Evolutionary conservation across 208 protist species (phyloP), one percentile per base, ranked within the genome.

Genomic region (Trypanosoma caninum): DNA sequence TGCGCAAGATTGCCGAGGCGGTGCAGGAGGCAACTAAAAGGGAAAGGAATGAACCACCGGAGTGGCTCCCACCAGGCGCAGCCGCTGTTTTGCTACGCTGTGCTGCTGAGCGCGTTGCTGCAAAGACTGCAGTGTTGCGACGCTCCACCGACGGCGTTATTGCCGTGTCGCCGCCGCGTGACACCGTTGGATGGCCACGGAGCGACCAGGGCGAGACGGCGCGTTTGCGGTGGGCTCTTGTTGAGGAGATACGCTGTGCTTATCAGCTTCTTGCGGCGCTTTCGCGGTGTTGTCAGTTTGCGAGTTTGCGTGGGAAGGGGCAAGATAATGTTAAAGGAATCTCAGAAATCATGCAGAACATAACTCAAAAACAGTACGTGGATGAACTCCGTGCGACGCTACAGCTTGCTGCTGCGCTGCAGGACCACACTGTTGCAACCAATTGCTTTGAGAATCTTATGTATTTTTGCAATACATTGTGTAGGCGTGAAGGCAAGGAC

Each of bases 221-320:
- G 10, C 46, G 46, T 6, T 30, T 58, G 10, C 54, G 46, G 18
- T 69, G 64, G 53, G 55, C 22, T 8, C 47, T 69, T 23, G 22
- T 2, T 25, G 54, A 69, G 18, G 64, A 69, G 46, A 48, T 40
- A 27, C 64, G 55, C 6, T 35, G 47, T 16, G 35, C 25, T 14
- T 69, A 62, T 28, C 47, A 69, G 22, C 46, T 69, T 10, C 35
- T 69, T 14, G n/a, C 7, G 23, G 23, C 2, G 7, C 16, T 61
- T n/a, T 18, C 14, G 23, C 9, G 18, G 30, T 1, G 23, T 5
- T 9, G 25, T 27, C 5, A 20, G n/a, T n/a, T n/a, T n/a, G n/a
- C n/a, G n/a, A n/a, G n/a, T n/a, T n/a, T n/a, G n/a, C n/a, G n/a
- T n/a, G n/a, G n/a, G 13, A 22, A 7, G 23, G n/a, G 40, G 34